A percentile compares a stretch with the other conserved stretches of the same genome.
These are phyloP conservation scores for Chlamydomonas sp. DNA, from an alignment of 139 green algal species.

Conservation along the genomic window DNA sequence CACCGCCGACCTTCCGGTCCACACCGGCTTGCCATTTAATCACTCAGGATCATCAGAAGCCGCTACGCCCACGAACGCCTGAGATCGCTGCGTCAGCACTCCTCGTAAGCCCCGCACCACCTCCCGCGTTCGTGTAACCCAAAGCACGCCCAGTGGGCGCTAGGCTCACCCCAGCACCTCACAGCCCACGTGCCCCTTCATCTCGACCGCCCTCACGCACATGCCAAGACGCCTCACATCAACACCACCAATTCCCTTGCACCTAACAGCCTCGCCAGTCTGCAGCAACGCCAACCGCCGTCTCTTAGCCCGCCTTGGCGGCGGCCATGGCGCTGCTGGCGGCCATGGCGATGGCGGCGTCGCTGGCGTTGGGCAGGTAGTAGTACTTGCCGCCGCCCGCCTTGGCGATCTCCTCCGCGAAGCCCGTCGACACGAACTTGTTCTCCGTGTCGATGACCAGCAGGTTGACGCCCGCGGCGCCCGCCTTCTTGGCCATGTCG, in stretches of 20 bases:
- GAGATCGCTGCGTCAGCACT: too few species aligned
- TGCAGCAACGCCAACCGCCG: neutral
- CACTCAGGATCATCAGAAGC: too few species aligned
- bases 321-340: slow-evolving; percentile 86
- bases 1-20: too few species aligned
- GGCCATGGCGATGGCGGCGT: slow-evolving; percentile 89
- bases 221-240: neutral
- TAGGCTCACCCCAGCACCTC: too few species aligned
- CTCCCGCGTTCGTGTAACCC: too few species aligned
- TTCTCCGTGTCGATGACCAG: slow-evolving; percentile 99
- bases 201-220: neutral
- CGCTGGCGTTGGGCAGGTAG: slow-evolving; percentile 95
- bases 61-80: too few species aligned
- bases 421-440: slow-evolving; percentile 99
- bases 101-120: too few species aligned
- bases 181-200: neutral
- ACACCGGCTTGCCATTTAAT: too few species aligned
- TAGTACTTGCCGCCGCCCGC: slow-evolving; percentile 86
- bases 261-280: neutral
- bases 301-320: slow-evolving; percentile 64
- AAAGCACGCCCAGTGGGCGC: too few species aligned
- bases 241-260: neutral
- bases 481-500: slow-evolving; percentile 93
- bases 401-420: slow-evolving; percentile 98
- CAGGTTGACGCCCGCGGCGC: slow-evolving; percentile 81